Percentiles rank a stretch among this genome's conserved stretches.
Conservation (phyloP, 345 rosid genomes). For the Pistacia vera region DNA sequence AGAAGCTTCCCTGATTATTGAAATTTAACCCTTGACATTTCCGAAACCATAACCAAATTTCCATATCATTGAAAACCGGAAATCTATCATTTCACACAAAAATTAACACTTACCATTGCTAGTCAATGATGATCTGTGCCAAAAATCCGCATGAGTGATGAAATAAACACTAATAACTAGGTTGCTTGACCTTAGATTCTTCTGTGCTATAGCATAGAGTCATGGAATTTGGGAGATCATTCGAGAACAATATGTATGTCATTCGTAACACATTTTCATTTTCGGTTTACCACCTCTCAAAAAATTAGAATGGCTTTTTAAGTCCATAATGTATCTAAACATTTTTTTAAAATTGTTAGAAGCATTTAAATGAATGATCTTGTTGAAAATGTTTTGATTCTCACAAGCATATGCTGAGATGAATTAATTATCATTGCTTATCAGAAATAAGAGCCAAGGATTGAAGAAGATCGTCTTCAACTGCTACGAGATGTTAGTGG, state of each 20-base stretch:
- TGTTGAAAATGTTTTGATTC: not conserved
- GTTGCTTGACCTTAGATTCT: no score
- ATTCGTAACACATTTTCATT: no score
- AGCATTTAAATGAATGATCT: no score
- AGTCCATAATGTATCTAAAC: not conserved
- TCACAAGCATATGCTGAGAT: not conserved
- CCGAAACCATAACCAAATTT: not conserved
- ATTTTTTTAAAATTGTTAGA: not conserved
- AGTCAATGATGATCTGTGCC: not conserved
- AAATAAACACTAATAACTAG: no score
- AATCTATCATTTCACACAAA: not conserved
- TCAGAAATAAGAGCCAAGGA: conserved; percentile 38
- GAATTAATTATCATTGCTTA: not conserved
- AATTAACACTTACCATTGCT: not conserved
- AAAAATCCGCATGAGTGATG: not conserved
- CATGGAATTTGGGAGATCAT: no score
- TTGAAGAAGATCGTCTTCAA: conserved; percentile 33
- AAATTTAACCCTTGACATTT: not conserved
- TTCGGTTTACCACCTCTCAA: no score
- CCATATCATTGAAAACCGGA: not conserved
- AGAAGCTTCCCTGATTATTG: not conserved
- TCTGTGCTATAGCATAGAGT: no score
- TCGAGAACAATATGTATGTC: no score
- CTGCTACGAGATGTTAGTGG: conserved; percentile 33
- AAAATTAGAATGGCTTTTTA: not conserved